These are phyloP conservation scores for Pyrenophora tritici-repentis DNA, from an alignment of 2,329 filamentous ascomycete genomes.

Conservation along the genomic window DNA sequence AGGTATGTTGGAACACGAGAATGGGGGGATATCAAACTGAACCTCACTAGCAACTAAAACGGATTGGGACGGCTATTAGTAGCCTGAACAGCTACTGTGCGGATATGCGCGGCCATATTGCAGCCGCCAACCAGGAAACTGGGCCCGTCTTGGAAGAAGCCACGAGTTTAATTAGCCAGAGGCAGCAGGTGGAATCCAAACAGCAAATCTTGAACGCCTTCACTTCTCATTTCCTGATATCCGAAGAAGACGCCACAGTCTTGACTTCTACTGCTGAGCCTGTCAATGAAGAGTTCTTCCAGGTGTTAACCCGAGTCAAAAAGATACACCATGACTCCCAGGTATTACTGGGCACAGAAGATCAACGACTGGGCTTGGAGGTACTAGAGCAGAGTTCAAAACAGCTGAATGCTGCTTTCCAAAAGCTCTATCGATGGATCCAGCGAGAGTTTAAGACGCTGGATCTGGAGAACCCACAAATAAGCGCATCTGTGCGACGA, in stretches of 20 bases:
- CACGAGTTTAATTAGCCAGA: constrained; percentile 71
- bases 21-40: constrained; percentile 28
- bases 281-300: constrained; percentile 84
- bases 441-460: constrained; percentile 90
- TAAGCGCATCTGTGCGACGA: constrained; percentile 80
- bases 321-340: constrained; percentile 88
- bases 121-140: constrained; percentile 75
- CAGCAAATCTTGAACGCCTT: constrained; percentile 79
- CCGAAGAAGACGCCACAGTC: constrained; percentile 75
- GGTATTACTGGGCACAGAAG: constrained; percentile 84
- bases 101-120: constrained; percentile 78
- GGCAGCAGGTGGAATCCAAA: constrained; percentile 75
- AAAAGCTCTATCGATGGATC: constrained; percentile 95
- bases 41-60: constrained; percentile 73
- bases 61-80: constrained; percentile 78
- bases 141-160: constrained; percentile 77
- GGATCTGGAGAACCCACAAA: constrained; percentile 92
- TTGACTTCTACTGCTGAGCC: constrained; percentile 80
- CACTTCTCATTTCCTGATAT: constrained; percentile 79
- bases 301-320: constrained; percentile 76
- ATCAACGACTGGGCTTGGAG: constrained; percentile 84
- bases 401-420: constrained; percentile 84
- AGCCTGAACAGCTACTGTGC: constrained; percentile 79
- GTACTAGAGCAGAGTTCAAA: constrained; percentile 90
- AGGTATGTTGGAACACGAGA: constrained; percentile 48